These are phyloP conservation scores for Piper longum DNA, from an alignment of 164 flowering plant species.

Conservation along the genomic window DNA sequence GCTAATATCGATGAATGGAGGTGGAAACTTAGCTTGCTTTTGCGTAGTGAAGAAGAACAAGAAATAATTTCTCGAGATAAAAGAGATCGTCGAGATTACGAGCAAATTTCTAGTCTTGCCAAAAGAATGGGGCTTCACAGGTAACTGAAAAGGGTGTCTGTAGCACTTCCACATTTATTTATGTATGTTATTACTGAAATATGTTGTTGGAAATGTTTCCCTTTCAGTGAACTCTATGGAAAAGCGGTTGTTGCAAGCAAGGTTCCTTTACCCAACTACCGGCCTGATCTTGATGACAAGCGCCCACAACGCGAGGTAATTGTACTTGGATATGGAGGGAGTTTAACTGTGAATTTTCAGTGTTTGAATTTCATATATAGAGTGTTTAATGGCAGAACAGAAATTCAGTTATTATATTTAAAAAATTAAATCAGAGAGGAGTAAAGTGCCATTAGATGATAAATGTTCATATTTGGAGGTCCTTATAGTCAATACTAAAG, in stretches of 20 bases:
- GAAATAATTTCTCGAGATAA: slow-evolving; percentile 86
- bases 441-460: no score
- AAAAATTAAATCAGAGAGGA: no score
- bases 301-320: slow-evolving; percentile 98
- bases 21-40: slow-evolving; percentile 86
- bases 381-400: no score
- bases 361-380: neutral
- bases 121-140: slow-evolving; percentile 89
- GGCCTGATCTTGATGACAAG: slow-evolving; percentile 96
- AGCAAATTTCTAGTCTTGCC: slow-evolving; percentile 85
- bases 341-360: no score
- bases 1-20: slow-evolving; percentile 97
- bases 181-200: neutral
- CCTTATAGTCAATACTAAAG: no score
- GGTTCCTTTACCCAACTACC: slow-evolving; percentile 87
- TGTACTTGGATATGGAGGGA: neutral
- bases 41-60: slow-evolving; percentile 59
- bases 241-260: slow-evolving; percentile 96
- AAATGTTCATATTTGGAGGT: no score
- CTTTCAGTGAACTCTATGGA: slow-evolving; percentile 64
- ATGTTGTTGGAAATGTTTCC: neutral
- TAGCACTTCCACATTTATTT: neutral
- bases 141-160: slow-evolving; percentile 16
- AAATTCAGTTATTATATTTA: no score
- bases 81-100: slow-evolving; percentile 84